Base-by-base conservation (phyloP, 257 asterid species). In the Echites panduratus region DNA sequence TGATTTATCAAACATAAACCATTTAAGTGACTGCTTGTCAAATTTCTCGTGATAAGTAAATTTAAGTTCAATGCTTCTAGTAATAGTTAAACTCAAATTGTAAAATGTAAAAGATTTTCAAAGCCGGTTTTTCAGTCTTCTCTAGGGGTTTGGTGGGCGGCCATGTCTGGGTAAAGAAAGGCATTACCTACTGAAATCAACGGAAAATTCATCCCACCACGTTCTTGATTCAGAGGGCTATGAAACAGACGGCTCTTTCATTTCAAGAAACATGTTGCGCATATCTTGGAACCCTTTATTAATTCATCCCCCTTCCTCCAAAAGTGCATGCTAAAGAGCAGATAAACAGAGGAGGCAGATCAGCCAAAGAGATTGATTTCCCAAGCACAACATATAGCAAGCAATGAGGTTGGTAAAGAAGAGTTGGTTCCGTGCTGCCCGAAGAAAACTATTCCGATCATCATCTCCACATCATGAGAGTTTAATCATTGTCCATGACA, bases 381-480 rank as follows among this genome's bases (percentile, higher is more conserved):
- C 38, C 38, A 32, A 32, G 38, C 38, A 32, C 38, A 32, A 32
- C 38, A 32, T 32, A 32, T 1, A 32, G 59, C 20, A 26, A 80
- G 59, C 20, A 26, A 80, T 81, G 85, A 26, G 78, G 59, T 20
- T 70, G 27, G 58, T 68, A 0, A 63, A 79, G 20, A 81, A 52
- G 66, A 76, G 47, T 3, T 84, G 86, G 96, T 81, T 84, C 70
- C 73, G 81, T 44, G 19, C 70, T 58, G 78, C 82, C 54, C 75
- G 82, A 56, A 75, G 77, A 74, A 87, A 76, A 59, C 83, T 89
- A 59, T 78, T 77, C 84, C 78, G 83, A 41, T 74, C 89, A 66
- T n/a, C 67, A 6, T 63, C 87, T 40, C 57, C 75, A 32, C 73
- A 72, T 16, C 75, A 68, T 1, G 83, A 77, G 68, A 78, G 32